Conservation (phyloP, 108 stramenopile genomes). For the Aureococcus anophagefferens region DNA sequence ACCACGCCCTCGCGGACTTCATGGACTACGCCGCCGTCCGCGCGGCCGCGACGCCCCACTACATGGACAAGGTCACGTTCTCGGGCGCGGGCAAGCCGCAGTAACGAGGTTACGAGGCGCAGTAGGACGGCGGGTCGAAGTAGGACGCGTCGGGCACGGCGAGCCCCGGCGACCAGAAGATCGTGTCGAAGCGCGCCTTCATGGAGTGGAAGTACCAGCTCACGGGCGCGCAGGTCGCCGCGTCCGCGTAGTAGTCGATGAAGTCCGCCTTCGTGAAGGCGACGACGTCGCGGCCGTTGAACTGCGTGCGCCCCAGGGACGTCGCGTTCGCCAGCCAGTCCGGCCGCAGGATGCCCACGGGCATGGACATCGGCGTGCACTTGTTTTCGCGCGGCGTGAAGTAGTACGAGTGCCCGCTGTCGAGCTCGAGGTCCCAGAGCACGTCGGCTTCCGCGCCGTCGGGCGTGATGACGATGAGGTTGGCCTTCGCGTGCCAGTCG, state of each 20-base stretch:
- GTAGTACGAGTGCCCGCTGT: slow-evolving; percentile 8
- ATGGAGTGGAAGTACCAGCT: slow-evolving; percentile 14
- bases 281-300: background rate
- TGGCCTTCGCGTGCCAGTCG: background rate
- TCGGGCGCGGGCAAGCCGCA: no score
- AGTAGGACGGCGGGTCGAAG: background rate
- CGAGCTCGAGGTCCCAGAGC: slow-evolving; percentile 12
- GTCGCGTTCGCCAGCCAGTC: slow-evolving; percentile 8
- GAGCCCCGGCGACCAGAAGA: no score
- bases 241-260: slow-evolving; percentile 18
- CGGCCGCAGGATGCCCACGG: slow-evolving; percentile 13
- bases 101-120: no score
- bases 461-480: slow-evolving; percentile 5
- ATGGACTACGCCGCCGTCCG: slow-evolving; percentile 7
- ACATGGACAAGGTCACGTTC: no score
- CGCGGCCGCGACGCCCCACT: no score
- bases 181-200: slow-evolving; percentile 4
- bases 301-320: background rate
- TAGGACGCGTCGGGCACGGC: no score
- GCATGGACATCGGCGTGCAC: background rate
- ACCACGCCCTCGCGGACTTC: slow-evolving; percentile 4
- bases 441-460: background rate
- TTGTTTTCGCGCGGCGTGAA: background rate
- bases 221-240: background rate
- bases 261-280: slow-evolving; percentile 15